Percentiles rank a stretch among this genome's conserved stretches.
These are phyloP conservation scores for Rhodotorula sp. DNA, from an alignment of 1,284 basidiomycete species.

Conservation along the genomic window DNA sequence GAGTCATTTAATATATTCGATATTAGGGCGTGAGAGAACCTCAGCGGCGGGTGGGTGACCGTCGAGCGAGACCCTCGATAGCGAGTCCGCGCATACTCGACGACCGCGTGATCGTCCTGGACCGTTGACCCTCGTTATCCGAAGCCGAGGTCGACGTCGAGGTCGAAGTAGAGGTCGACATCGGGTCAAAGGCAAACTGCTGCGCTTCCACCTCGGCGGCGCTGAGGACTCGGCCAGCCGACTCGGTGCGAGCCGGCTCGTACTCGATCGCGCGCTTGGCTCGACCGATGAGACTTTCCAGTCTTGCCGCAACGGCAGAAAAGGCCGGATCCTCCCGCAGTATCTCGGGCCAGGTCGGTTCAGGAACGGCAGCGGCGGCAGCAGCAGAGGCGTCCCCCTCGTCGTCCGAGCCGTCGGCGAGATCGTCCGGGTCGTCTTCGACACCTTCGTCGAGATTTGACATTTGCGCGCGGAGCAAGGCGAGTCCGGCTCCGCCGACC, in stretches of 20 bases:
- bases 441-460: conserved; percentile 7
- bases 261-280: conserved; percentile 38
- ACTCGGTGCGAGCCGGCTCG: conserved; percentile 7
- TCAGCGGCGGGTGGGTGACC: background rate
- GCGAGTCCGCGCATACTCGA: conserved; percentile 1
- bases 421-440: conserved; percentile 22
- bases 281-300: conserved; percentile 38
- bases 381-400: conserved; percentile 1
- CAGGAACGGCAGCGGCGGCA: background rate
- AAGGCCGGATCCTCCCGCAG: conserved; percentile 39
- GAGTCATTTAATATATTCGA: background rate
- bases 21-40: background rate
- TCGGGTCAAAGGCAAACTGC: background rate
- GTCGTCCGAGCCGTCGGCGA: conserved; percentile 4
- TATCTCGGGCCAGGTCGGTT: conserved; percentile 41
- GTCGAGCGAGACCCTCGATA: background rate
- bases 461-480: background rate
- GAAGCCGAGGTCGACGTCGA: background rate
- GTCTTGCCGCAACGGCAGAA: conserved; percentile 26
- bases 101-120: background rate
- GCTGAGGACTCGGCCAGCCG: conserved; percentile 23
- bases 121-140: background rate
- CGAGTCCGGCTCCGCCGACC: conserved; percentile 3
- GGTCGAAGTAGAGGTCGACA: background rate
- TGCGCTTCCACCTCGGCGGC: conserved; percentile 30